Base-by-base conservation (phyloP, 2,329 filamentous ascomycete species). In the Penicillium janthinellum region DNA sequence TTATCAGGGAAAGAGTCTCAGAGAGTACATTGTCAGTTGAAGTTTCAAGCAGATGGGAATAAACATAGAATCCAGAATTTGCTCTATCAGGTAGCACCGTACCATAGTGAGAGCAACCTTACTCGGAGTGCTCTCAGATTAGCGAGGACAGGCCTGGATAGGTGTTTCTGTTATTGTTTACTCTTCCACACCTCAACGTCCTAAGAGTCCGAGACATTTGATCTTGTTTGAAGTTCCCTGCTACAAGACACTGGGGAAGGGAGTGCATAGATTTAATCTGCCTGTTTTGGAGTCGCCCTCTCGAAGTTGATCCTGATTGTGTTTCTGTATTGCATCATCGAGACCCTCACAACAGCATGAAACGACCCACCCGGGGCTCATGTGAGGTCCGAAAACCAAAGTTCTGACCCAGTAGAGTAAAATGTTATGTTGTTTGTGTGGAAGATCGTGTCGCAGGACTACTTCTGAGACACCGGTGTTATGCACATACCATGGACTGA, bases 401-500 rank as follows among this genome's bases (percentile, higher is more conserved):
- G 34, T 28, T 2, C 10, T 39, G 22, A 12, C 35, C 49, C 35
- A 3, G 3, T 28, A 3, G 2, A 39, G 49, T 25, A 39, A 17
- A 14, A 8, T 52, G 49, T 52, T 38, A 15, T 45, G 42, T 20
- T 17, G 22, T n/a, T 45, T 45, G 12, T 52, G 49, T 38, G 31
- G 48, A 51, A 15, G 35, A 39, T 37, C 4, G 15, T 39, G 49
- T 28, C 35, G 35, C 28, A 49, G 28, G 45, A 34, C n/a, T 49
- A 49, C 20, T 25, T 38, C 49, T 52, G 49, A 55, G 41, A 47
- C 53, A 55, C 42, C 25, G 38, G 39, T 22, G 37, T 52, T 28
- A 52, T 52, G 49, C 35, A 35, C 49, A 52, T 52, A 39, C 37
- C 51, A 39, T 38, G 34, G 49, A 51, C 49, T 51, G 14, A 35